Evolutionary conservation across 805 yeast genomes (phyloP).

Genomic region (Monosporozyma aerobia): DNA sequence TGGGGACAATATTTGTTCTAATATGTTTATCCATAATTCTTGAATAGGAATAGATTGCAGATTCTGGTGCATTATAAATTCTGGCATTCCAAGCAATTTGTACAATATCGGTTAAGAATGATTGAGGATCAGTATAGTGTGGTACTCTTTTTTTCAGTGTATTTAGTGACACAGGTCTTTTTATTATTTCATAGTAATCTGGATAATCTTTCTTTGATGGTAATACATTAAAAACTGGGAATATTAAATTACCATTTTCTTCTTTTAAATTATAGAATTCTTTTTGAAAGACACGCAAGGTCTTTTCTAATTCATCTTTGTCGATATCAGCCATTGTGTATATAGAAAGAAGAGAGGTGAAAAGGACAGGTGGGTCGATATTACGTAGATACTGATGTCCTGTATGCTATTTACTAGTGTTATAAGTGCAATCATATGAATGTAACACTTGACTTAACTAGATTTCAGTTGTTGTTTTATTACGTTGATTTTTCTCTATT

Average conservation of each 20-base stretch:
- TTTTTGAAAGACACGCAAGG: slow-evolving; percentile 7
- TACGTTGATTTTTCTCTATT: background rate
- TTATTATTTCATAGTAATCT: slow-evolving; percentile 73
- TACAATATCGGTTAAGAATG: slow-evolving; percentile 66
- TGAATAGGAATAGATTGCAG: slow-evolving; percentile 61
- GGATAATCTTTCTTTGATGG: slow-evolving; percentile 61
- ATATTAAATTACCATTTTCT: slow-evolving; percentile 20
- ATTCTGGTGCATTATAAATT: slow-evolving; percentile 63
- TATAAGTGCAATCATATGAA: background rate
- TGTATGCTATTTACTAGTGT: background rate
- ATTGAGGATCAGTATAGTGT: slow-evolving; percentile 53
- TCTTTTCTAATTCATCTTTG: slow-evolving; percentile 5
- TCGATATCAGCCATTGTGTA: slow-evolving; percentile 1
- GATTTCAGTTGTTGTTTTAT: background rate
- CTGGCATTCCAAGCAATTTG: slow-evolving; percentile 89
- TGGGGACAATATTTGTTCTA: slow-evolving; percentile 30
- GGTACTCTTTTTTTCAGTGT: slow-evolving; percentile 56
- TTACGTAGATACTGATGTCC: background rate
- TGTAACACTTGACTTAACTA: background rate
- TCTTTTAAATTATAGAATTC: slow-evolving; percentile 17
- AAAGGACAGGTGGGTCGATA: background rate
- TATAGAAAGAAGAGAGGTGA: background rate
- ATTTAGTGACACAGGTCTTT: slow-evolving; percentile 70
- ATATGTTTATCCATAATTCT: slow-evolving; percentile 37
- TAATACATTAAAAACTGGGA: slow-evolving; percentile 30